phyloP scores from a whole-genome alignment of 208 protist genomes.

The Herpetomonas samuelpessoai region DNA sequence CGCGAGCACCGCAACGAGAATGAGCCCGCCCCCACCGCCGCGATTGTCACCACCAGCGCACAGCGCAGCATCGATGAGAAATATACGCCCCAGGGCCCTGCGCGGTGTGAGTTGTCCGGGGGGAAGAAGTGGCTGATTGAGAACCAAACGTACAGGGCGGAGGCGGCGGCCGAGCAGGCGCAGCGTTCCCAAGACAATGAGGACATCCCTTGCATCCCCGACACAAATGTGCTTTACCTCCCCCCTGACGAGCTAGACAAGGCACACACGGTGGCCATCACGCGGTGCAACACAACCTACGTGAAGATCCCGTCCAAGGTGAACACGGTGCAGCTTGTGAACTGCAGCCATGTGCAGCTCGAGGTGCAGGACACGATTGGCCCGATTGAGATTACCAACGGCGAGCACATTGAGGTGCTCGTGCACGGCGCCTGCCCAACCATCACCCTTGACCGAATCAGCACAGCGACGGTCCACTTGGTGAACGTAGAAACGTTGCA shows the following conservation, averaged over 20 bases:
- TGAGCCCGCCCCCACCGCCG: background rate
- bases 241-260: background rate
- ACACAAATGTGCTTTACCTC: background rate
- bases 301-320: slow-evolving; percentile 16
- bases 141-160: background rate
- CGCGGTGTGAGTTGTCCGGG: background rate
- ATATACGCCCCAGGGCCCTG: slow-evolving; percentile 1
- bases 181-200: background rate
- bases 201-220: background rate
- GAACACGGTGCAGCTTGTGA: slow-evolving; percentile 19
- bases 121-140: slow-evolving; percentile 9
- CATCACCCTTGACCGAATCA: slow-evolving; percentile 8
- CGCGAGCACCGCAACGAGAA: background rate
- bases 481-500: background rate
- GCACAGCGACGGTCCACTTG: slow-evolving; percentile 1
- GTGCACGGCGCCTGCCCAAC: slow-evolving; percentile 13
- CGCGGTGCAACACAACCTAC: slow-evolving; percentile 12
- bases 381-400: slow-evolving; percentile 16
- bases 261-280: slow-evolving; percentile 12
- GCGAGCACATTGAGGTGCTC: slow-evolving; percentile 12
- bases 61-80: background rate
- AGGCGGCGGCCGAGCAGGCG: background rate
- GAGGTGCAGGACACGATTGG: slow-evolving; percentile 21
- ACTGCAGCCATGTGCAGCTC: slow-evolving; percentile 15
- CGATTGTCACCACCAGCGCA: background rate